A percentile compares a stretch with the other conserved stretches of the same genome.
These are phyloP conservation scores for Yamadazyma dendronema DNA, from an alignment of 1,139 yeast species.

Conservation along the genomic window DNA sequence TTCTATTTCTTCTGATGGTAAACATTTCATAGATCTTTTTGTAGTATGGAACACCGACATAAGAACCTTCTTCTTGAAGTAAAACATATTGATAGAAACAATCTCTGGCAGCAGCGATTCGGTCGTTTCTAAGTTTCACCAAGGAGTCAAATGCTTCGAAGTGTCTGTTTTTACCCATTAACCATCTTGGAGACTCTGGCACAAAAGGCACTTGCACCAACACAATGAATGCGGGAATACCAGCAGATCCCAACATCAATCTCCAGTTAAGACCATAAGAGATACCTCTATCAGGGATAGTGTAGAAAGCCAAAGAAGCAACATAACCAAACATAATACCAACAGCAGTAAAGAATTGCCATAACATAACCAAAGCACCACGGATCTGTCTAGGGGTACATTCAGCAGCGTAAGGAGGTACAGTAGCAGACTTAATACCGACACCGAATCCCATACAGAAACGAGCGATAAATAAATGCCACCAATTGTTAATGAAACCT, in stretches of 20 bases:
- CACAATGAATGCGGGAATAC: slow-evolving; percentile 69
- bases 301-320: slow-evolving; percentile 58
- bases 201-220: slow-evolving; percentile 65
- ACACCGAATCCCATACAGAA: slow-evolving; percentile 74
- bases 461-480: slow-evolving; percentile 72
- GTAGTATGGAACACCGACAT: slow-evolving; percentile 47
- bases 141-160: slow-evolving; percentile 57
- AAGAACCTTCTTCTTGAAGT: slow-evolving; percentile 64
- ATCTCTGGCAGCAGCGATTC: slow-evolving; percentile 72
- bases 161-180: slow-evolving; percentile 64
- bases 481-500: slow-evolving; percentile 72
- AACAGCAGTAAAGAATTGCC: slow-evolving; percentile 88
- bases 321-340: slow-evolving; percentile 85
- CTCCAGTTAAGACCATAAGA: slow-evolving; percentile 67
- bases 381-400: slow-evolving; percentile 74
- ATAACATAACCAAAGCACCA: slow-evolving; percentile 81
- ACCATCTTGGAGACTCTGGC: slow-evolving; percentile 83
- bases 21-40: slow-evolving; percentile 54
- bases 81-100: slow-evolving; percentile 68
- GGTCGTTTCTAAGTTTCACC: slow-evolving; percentile 46
- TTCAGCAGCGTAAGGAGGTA: slow-evolving; percentile 81
- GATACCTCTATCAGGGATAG: slow-evolving; percentile 37
- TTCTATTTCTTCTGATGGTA: slow-evolving; percentile 75
- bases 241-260: slow-evolving; percentile 76
- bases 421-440: slow-evolving; percentile 80